Evolutionary conservation across 129 eudicot genomes (phyloP), one percentile per base, ranked within the genome.

Genomic region (Chrysanthemum makinoi): DNA sequence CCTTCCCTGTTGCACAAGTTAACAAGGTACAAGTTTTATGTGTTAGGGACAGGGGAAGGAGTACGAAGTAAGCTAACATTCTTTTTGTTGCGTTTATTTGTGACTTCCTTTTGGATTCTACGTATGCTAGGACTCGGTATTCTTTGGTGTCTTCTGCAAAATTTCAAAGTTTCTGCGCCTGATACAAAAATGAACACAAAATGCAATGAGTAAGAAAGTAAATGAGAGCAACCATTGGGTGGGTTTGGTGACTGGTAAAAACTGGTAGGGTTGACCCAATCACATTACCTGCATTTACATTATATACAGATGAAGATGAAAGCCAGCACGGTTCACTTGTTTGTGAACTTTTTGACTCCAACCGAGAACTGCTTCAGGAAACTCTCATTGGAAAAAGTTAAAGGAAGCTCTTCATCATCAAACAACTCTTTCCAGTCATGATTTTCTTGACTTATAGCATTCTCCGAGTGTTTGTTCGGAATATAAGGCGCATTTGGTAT

Each of bases 381-480:
- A 56, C 74, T 69, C 43, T 61, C 79, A 63, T 81, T 84, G 19
- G 95, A 87, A 75, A 91, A 91, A 47, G 96, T 91, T 75, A 91
- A 72, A n/a, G 97, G 86, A 56, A 91, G 86, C 26, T 88, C 87
- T 73, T 91, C 97, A 10, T 88, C 91, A 69, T 88, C 83, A 59
- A 68, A 86, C 86, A 88, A 72, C 28, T 75, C 70, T 44, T 75
- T 71, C 61, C 75, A 77, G 33, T 68, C 69, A n/a, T n/a, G n/a
- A 64, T 26, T 63, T 52, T 80, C 79, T 54, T 82, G 85, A 65
- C 66, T 79, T 50, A 87, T 62, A 63, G 70, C 62, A 52, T 76
- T 61, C 10, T 62, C 81, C 8, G 24, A 54, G 24, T 66, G 57
- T 58, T 47, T 74, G 5, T 30, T 67, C 10, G 62, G 43, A 50